Base-by-base conservation (phyloP, 805 yeast species). In the Saccharomyces cerevisiae region DNA sequence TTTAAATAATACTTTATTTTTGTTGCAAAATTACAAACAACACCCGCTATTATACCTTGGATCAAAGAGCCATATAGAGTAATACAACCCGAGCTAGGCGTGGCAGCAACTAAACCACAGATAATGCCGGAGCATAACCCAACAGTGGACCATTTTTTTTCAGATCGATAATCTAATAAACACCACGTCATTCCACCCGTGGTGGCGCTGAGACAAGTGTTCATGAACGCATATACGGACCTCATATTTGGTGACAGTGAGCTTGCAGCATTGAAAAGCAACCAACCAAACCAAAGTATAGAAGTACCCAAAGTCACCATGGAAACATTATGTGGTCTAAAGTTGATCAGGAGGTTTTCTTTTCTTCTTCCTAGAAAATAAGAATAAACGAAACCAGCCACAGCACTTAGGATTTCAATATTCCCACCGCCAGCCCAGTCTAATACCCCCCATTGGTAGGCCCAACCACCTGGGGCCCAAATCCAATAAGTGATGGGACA, bases 371-470 rank as follows among this genome's bases (percentile, higher is more conserved):
- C 96, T 52, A 88, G 71, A 58, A 86, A 85, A 54, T 81, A 83
- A n/a, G 90, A 82, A 61, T 85, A 85, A 4, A 88, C 96, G 62
- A 92, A 84, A 1, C 96, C 97, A 36, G 89, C 87, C 26, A 90
- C 86, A 57, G 98, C 98, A 26, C 95, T 84, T 30, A 88, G 78
- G 54, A 94, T 89, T 70, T 92, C 98, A 28, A 92, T 97, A 0
- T 97, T 96, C 0, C 97, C 97, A 54, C 98, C 98, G 30, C 99
- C 99, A 26, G 99, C 99, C 70, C 88, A 92, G 69, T 92, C 99
- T 51, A 92, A 76, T 1, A 85, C 98, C 5, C 96, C 97, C 83
- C 96, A 92, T 61, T 82, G 77, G 60, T 78, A 79, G 41, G 96
- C 96, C 98, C 98, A 92, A 43, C 99, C 98, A 48, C 84, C 84